Conservation (phyloP, 306 rosid genomes). For the Dryas alaskensis region DNA sequence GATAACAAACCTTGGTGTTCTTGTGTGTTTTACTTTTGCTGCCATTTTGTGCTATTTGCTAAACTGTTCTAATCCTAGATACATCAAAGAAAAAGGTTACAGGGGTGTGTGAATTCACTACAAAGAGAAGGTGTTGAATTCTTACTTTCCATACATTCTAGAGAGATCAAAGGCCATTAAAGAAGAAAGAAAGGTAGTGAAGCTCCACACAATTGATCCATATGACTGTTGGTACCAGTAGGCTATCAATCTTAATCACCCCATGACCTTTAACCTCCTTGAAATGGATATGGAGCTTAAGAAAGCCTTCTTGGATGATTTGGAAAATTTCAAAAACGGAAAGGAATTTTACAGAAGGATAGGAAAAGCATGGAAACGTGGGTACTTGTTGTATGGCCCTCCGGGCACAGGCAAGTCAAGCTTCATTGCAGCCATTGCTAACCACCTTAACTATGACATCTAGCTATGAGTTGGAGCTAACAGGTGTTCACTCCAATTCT, state of each 20-base stretch:
- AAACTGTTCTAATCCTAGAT: no score
- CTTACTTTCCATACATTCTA: not conserved
- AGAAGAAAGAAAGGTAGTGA: not conserved
- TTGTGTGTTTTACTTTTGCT: no score
- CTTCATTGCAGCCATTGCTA: constrained; percentile 38
- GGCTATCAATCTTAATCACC: constrained; percentile 29
- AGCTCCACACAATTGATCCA: not conserved
- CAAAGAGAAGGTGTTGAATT: not conserved
- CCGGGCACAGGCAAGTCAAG: constrained; percentile 42
- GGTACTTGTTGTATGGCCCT: constrained; percentile 39
- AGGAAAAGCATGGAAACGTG: constrained; percentile 45
- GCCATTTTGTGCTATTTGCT: no score
- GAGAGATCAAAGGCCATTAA: not conserved
- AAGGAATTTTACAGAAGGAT: constrained; percentile 32
- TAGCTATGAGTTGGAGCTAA: constrained; percentile 34
- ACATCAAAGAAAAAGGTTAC: no score
- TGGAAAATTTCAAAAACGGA: constrained; percentile 27
- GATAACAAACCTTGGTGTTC: no score
- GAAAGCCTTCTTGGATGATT: constrained; percentile 27
- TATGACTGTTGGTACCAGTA: not conserved
- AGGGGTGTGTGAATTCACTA: no score
- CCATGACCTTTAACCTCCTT: constrained; percentile 27
- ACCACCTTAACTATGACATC: constrained; percentile 30
- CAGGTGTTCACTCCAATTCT: constrained; percentile 24
- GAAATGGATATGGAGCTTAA: constrained; percentile 34